Base-by-base conservation (phyloP, 257 asterid genomes). In the Haberlea rhodopensis region DNA sequence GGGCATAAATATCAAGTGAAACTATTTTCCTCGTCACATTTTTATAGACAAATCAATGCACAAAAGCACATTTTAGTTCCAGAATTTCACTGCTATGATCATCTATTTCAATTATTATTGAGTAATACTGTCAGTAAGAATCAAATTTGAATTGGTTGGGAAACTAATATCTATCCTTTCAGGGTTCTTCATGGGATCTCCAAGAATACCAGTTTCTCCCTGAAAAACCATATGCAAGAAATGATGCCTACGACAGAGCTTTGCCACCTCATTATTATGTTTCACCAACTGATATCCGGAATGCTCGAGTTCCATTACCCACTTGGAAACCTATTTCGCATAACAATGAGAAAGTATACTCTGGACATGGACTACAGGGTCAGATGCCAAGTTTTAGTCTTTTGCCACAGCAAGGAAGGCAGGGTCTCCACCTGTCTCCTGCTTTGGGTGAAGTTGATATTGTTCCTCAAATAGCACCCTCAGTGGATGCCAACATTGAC, bases 141-240 rank as follows among this genome's bases (percentile, higher is more conserved):
- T 60, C 62, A 63, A 61, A 65, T 57, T 62, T 45, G 27, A 20
- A 58, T 52, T 66, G 34, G 23, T 65, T 18, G 20, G 60, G 69
- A 61, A 56, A 45, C 62, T 62, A 66, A 71, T 62, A 24, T 34
- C 61, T 58, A 56, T 48, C 67, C 51, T 84, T 28, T 73, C 80
- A 89, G 96, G 86, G 87, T 76, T 76, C 86, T 62, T 80, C 87
- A 46, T 81, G 86, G 82, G 74, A 83, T 70, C 63, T 87, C 63
- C 95, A 73, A 5, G 95, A 89, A 57, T 87, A 82, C 75, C 91
- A 89, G 69, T 89, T 89, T 81, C 87, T 89, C 63, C 95, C 96
- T 8, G 94, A 89, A 79, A 86, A 87, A 63, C 89, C 96, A 60
- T 78, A 86, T 54, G 69, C 72, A 37, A 81, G 89, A 76, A 85